A percentile compares a stretch with the other conserved stretches of the same genome.
Evolutionary conservation across 225 moss, liverwort and hornwort species (phyloP).

Genomic region (Neckera pumila): DNA sequence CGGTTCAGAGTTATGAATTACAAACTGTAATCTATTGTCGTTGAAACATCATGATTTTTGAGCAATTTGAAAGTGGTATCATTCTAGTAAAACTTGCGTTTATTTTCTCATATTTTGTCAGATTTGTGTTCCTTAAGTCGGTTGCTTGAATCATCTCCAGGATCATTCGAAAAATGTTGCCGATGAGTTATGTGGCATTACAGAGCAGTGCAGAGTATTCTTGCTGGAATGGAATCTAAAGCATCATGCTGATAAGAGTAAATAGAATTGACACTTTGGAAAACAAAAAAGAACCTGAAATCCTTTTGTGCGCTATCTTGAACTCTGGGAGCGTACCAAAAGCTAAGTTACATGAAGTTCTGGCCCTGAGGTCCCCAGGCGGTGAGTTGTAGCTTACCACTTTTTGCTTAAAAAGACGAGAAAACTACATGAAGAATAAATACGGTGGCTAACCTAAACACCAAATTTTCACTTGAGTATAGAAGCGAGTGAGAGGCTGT

Average conservation of each 20-base stretch:
- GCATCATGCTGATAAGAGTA: not conserved
- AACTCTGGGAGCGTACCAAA: not conserved
- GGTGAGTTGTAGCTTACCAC: not conserved
- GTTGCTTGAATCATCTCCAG: not conserved
- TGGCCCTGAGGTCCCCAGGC: not conserved
- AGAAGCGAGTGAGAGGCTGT: too few species aligned
- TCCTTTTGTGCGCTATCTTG: not conserved
- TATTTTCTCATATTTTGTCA: not conserved
- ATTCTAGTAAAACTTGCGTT: not conserved
- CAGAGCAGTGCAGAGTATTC: too few species aligned
- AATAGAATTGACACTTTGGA: not conserved
- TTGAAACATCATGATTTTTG: not conserved
- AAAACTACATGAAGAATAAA: not conserved
- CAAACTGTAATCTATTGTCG: not conserved
- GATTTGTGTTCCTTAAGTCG: not conserved
- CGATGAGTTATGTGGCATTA: not conserved
- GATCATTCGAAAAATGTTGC: not conserved
- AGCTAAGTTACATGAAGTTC: not conserved
- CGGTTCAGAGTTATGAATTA: not conserved
- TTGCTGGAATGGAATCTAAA: not conserved
- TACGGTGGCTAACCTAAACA: not conserved
- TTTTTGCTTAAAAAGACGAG: not conserved
- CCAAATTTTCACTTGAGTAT: not conserved
- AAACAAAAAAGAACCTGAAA: not conserved
- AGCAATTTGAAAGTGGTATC: not conserved